Conservation (phyloP, 2,329 filamentous ascomycete species). For the Scopulariopsis brevicaulis region DNA sequence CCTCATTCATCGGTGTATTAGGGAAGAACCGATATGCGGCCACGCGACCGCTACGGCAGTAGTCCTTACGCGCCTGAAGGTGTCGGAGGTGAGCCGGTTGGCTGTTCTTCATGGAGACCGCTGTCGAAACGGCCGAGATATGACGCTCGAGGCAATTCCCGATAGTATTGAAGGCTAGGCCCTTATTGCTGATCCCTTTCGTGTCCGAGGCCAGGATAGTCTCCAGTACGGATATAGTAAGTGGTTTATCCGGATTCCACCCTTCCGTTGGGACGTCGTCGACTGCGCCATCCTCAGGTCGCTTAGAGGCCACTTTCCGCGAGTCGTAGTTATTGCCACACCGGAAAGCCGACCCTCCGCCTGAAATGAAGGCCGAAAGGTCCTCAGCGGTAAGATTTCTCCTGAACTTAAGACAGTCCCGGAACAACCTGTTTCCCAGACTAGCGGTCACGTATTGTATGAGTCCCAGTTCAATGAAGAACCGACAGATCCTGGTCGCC, state of each 20-base stretch:
- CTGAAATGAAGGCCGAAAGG: conserved; percentile 1
- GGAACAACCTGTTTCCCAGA: conserved; percentile 41
- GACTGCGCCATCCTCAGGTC: not conserved
- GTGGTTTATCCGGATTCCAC: conserved; percentile 17
- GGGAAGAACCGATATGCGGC: conserved; percentile 9
- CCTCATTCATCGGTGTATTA: not conserved
- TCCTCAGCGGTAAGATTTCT: conserved; percentile 44
- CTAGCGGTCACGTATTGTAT: conserved; percentile 46
- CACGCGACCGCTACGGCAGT: conserved; percentile 8
- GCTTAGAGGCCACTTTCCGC: not conserved
- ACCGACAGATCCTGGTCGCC: conserved; percentile 45
- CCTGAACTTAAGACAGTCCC: conserved; percentile 49
- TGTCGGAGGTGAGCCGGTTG: conserved; percentile 27
- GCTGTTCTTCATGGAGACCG: conserved; percentile 16
- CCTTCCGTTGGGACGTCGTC: not conserved
- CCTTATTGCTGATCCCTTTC: conserved; percentile 21
- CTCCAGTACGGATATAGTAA: conserved; percentile 22
- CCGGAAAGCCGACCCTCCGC: conserved; percentile 38
- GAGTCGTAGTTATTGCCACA: conserved; percentile 18
- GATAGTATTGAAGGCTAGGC: conserved; percentile 21
- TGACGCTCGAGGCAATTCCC: conserved; percentile 22
- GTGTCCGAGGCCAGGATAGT: conserved; percentile 17
- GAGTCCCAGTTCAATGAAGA: conserved; percentile 42
- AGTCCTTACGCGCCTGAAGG: conserved; percentile 19
- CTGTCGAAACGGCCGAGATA: conserved; percentile 12